These are phyloP conservation scores for Phoma sp. DNA, from an alignment of 2,329 filamentous ascomycete species.

Conservation along the genomic window DNA sequence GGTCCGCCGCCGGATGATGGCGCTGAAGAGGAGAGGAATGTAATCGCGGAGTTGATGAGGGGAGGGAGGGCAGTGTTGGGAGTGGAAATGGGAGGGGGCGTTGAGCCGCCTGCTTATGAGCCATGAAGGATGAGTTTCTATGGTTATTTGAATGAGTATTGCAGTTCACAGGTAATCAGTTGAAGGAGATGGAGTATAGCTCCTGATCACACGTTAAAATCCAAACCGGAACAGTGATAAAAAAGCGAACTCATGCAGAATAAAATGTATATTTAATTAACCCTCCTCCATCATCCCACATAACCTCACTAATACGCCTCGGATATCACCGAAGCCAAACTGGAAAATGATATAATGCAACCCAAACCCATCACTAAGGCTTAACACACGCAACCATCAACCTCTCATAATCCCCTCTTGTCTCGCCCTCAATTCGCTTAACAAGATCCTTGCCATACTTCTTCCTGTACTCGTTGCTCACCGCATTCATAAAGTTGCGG, in stretches of 20 bases:
- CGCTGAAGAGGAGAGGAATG: background rate
- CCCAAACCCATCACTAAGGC: conserved; percentile 17
- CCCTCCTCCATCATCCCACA: no score
- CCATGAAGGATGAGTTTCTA: no score
- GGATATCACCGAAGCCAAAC: no score
- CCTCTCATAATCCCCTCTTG: conserved; percentile 80
- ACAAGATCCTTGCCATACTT: conserved; percentile 73
- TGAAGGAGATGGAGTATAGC: no score
- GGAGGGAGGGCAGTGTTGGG: background rate
- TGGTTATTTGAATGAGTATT: no score
- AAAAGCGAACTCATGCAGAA: no score
- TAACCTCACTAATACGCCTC: no score
- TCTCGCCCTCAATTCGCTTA: conserved; percentile 79
- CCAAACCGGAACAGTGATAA: no score
- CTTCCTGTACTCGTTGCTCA: conserved; percentile 79
- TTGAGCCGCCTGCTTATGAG: conserved; percentile 5
- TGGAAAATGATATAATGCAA: background rate
- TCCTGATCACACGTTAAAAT: no score
- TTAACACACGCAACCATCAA: conserved; percentile 73
- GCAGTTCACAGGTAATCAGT: no score
- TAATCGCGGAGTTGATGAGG: background rate
- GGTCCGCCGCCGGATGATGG: conserved; percentile 19
- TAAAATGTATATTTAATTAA: no score
- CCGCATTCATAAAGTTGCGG: conserved; percentile 72
- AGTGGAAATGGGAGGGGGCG: background rate